Base-by-base conservation (phyloP, 768 basidiomycete genomes). In the Arthromyces matolae region DNA sequence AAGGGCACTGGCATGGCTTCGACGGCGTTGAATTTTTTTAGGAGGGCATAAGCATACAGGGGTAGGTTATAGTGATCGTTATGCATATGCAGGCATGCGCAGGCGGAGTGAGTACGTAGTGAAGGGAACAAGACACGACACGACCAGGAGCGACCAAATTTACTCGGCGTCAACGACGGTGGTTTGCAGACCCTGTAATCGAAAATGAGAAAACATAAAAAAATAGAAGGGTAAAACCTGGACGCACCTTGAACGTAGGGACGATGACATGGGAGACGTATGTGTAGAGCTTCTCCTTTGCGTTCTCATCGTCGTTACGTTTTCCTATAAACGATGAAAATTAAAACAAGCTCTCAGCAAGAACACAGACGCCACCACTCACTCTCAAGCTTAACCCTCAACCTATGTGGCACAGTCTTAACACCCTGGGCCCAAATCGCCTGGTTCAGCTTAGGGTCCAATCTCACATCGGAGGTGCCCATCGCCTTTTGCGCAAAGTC, bases 241-340 rank as follows among this genome's bases (percentile, higher is more conserved):
- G 4, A 64, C 84, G 51, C 49, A 86, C 93, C 86, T 95, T 94
- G 86, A 92, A 93, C 36, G 84, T 71, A 7, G 69, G 61, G 36
- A 91, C 89, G 37, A 82, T 76, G 47, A 96, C 84, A 64, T 89
- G 80, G 50, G 81, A 81, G 54, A 89, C 93, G 66, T 93, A 91
- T 24, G 90, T 94, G 79, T 75, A 97, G 47, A 96, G 86, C 76
- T 94, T 96, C 79, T 95, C 94, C 76, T 94, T 96, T 50, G 96
- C 95, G 61, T 86, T 88, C 78, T 99, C 95, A 60, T 97, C 94
- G 71, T 99, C 95, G 70, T 98, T 98, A 63, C 96, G 89, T 77
- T 94, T 95, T 62, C 95, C 89, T 93, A 59, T 2, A 20, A 22
- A 42, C 53, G 32, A 33, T 18, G 18, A 16, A 51, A 52, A 28